Percentiles rank a stretch among this genome's conserved stretches.
phyloP scores from a whole-genome alignment of 2,329 filamentous ascomycete species.

The Alternaria incomplexa region DNA sequence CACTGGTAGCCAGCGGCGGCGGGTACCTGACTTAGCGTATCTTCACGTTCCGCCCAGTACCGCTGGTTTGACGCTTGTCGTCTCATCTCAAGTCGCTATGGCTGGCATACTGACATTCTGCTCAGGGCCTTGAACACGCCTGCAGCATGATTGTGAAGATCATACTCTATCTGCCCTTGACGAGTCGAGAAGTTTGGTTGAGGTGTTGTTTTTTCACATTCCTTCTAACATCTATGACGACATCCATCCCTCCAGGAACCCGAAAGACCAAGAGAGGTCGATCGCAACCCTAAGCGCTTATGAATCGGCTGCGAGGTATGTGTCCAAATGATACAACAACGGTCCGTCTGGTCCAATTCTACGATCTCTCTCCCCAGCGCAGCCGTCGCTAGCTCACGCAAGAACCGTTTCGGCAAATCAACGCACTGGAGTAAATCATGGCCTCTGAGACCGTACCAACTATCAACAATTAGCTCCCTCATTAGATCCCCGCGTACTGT shows the following conservation, averaged over 20 bases:
- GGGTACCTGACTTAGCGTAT: constrained; percentile 1
- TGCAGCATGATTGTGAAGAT: background rate
- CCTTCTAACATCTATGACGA: background rate
- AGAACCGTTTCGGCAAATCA: background rate
- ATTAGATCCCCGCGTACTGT: background rate
- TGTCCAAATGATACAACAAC: background rate
- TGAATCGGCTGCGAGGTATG: background rate
- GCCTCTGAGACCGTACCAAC: background rate
- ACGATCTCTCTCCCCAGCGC: too few relatives aligned
- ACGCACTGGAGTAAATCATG: background rate
- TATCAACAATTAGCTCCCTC: background rate
- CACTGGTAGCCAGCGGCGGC: background rate
- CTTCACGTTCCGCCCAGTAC: background rate
- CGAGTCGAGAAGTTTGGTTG: background rate
- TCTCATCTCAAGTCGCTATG: background rate
- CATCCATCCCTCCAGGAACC: background rate
- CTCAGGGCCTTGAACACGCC: background rate
- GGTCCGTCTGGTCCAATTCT: background rate
- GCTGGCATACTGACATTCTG: background rate
- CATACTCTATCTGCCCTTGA: background rate
- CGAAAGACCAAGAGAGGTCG: background rate
- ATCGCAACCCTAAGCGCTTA: background rate
- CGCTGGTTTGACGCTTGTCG: background rate
- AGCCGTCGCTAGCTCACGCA: background rate
- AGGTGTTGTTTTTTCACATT: background rate